Evolutionary conservation across 345 rosid genomes (phyloP), one percentile per base, ranked within the genome.

Genomic region (Physaria fendleri): DNA sequence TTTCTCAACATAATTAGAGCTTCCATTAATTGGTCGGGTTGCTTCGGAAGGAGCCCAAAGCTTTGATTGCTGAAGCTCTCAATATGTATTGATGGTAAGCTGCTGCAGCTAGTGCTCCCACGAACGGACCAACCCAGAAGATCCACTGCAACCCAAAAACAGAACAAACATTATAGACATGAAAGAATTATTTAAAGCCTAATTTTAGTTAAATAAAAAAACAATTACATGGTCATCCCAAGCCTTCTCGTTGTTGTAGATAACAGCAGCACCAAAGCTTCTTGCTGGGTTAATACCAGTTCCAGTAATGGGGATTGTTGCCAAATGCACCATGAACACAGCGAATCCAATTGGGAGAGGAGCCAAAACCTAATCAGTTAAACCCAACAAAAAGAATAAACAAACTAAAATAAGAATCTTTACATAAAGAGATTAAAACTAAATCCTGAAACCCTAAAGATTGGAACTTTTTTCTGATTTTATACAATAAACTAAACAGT

Each of bases 321-420:
- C 88, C 80, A 85, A 68, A 60, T 85, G 92, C 13, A 85, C 92
- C 81, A 85, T 74, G 77, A 85, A 85, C 49, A 85, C 92, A 2
- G 88, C 88, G 34, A 82, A 85, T 51, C 92, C 92, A 70, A 85
- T 85, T 5, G 92, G 92, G 7, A 85, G 79, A 30, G 92, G 92
- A 62, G 92, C 92, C 84, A 85, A 65, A 2, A 72, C 76, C 76
- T 72, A 39, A 5, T 35, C 40, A 35, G n/a, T n/a, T n/a, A n/a
- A n/a, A n/a, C n/a, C n/a, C n/a, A n/a, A n/a, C 16, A 12, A 35
- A 1, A 35, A 11, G 15, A 11, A 23, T 34, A 1, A 24, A 11
- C 12, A 62, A 27, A 28, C 22, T 56, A 8, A 1, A n/a, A 18
- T 3, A 21, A 63, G 33, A 51, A 20, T 27, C 43, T 9, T 43